Percentiles rank a stretch among this genome's conserved stretches.
Conservation (phyloP, 2,329 filamentous ascomycete species). For the Cladorrhinum sp. region DNA sequence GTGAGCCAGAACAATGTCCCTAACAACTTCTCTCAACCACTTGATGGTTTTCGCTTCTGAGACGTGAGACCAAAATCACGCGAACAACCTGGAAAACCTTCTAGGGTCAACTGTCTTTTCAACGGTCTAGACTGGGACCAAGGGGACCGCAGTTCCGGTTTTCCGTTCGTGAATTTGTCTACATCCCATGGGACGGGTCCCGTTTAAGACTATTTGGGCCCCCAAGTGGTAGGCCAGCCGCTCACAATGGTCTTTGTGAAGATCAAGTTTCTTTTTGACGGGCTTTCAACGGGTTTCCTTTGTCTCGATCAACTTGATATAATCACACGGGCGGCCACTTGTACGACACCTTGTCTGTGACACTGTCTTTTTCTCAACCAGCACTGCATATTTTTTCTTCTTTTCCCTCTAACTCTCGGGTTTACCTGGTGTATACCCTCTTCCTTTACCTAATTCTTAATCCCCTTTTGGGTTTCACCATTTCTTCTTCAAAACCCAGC, state of each 20-base stretch:
- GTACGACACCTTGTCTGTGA: conserved; percentile 1
- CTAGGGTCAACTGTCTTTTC: not conserved
- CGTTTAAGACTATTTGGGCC: not conserved
- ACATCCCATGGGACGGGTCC: not conserved
- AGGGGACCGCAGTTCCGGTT: conserved; percentile 4
- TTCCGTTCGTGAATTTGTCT: not conserved
- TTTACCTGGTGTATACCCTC: conserved; percentile 19
- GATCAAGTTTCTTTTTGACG: conserved; percentile 1
- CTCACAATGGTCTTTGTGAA: not conserved
- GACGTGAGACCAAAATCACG: conserved; percentile 15
- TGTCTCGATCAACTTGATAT: conserved; percentile 4
- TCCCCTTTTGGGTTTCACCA: conserved; percentile 4
- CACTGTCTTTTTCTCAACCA: conserved; percentile 5
- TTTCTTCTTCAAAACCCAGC: conserved; percentile 3
- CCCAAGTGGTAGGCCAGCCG: not conserved
- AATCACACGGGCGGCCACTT: not conserved
- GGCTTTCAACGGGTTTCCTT: conserved; percentile 2
- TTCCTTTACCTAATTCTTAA: conserved; percentile 12
- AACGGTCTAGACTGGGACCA: conserved; percentile 6
- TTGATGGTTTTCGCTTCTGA: conserved; percentile 13
- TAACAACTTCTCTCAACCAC: conserved; percentile 18
- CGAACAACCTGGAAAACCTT: not conserved
- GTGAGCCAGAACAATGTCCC: conserved; percentile 14
- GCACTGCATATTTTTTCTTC: not conserved
- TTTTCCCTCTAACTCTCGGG: conserved; percentile 1